Percentiles rank a stretch among this genome's conserved stretches.
phyloP scores from a whole-genome alignment of 306 rosid genomes.

The Dalbergia cochinchinensis region DNA sequence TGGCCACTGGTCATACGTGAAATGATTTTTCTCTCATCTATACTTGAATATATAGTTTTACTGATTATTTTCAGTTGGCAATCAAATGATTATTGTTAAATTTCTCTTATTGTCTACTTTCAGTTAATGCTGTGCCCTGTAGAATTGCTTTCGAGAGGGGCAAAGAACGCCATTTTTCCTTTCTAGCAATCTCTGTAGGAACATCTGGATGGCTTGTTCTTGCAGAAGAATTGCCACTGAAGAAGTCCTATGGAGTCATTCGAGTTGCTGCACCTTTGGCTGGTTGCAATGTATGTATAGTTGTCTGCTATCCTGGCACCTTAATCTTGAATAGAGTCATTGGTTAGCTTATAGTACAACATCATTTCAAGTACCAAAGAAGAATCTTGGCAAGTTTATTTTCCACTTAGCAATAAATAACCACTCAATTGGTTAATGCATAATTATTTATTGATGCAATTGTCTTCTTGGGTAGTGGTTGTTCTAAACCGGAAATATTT shows the following conservation, averaged over 20 bases:
- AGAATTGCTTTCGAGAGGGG: slow-evolving; percentile 95
- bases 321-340: slow-evolving; percentile 26
- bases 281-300: slow-evolving; percentile 78
- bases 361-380: slow-evolving; percentile 15
- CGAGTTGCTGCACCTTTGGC: slow-evolving; percentile 88
- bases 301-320: slow-evolving; percentile 21
- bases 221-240: slow-evolving; percentile 82
- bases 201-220: slow-evolving; percentile 83
- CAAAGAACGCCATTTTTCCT: slow-evolving; percentile 75
- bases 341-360: slow-evolving; percentile 17
- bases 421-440: slow-evolving; percentile 11
- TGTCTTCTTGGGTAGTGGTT: background rate
- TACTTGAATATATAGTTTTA: background rate
- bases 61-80: slow-evolving; percentile 15
- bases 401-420: slow-evolving; percentile 27
- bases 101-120: slow-evolving; percentile 47
- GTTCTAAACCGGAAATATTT: slow-evolving; percentile 27
- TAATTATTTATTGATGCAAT: background rate
- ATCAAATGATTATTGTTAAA: slow-evolving; percentile 25
- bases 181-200: slow-evolving; percentile 76
- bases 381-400: background rate
- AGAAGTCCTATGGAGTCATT: slow-evolving; percentile 70
- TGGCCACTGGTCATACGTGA: slow-evolving; percentile 11
- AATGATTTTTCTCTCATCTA: background rate
- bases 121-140: slow-evolving; percentile 87